These are phyloP conservation scores for Elaeagnus macrophylla DNA, from an alignment of 306 rosid species.

Conservation along the genomic window DNA sequence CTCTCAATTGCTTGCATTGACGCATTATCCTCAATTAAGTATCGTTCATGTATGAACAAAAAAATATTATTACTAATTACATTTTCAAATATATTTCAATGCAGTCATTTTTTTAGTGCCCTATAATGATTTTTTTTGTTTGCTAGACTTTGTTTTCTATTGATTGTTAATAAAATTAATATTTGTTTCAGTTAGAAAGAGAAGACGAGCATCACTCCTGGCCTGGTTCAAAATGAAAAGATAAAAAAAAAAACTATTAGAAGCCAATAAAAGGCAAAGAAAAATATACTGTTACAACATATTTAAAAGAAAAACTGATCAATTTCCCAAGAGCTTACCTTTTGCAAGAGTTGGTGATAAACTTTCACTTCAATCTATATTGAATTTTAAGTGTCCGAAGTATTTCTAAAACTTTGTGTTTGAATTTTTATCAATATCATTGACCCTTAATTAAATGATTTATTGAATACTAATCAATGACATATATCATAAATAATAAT, in stretches of 20 bases:
- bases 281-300: no score
- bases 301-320: no score
- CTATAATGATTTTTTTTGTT: neutral
- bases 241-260: slow-evolving; percentile 11
- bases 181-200: slow-evolving; percentile 59
- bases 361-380: no score
- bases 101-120: neutral
- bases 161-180: neutral
- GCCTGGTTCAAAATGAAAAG: slow-evolving; percentile 38
- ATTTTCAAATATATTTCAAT: neutral
- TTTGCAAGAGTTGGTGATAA: no score
- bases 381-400: no score
- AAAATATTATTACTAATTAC: neutral
- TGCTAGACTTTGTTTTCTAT: neutral
- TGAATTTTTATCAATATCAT: no score
- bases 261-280: neutral
- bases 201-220: slow-evolving; percentile 72
- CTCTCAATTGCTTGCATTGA: slow-evolving; percentile 84
- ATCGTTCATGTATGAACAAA: neutral
- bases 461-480: no score
- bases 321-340: no score
- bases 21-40: slow-evolving; percentile 46
- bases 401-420: no score
- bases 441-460: no score
- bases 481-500: no score